Evolutionary conservation across 768 basidiomycete genomes (phyloP).

Genomic region (Pluteus cervinus): DNA sequence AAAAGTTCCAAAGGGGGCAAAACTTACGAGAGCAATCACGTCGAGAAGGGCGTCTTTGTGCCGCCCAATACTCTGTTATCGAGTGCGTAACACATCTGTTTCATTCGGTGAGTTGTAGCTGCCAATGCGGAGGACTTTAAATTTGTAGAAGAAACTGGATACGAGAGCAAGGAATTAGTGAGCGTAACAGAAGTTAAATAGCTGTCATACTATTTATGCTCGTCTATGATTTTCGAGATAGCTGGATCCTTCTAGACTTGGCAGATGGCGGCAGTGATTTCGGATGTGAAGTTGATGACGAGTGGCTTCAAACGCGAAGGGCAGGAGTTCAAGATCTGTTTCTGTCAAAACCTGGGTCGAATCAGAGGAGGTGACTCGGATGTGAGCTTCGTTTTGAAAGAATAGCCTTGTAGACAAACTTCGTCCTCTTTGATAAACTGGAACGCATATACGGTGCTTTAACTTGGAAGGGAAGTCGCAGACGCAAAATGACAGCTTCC

Average conservation of each 20-base stretch:
- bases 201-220: conserved; percentile 62
- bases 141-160: conserved; percentile 79
- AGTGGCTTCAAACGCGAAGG: conserved; percentile 38
- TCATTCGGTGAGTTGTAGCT: conserved; percentile 84
- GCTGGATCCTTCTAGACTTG: conserved; percentile 69
- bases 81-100: conserved; percentile 81
- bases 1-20: not conserved
- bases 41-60: conserved; percentile 76
- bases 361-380: conserved; percentile 44
- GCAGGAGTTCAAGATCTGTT: conserved; percentile 54
- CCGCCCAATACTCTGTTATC: conserved; percentile 88
- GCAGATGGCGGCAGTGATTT: conserved; percentile 63
- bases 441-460: conserved; percentile 22
- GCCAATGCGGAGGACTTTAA: conserved; percentile 80
- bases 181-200: not conserved
- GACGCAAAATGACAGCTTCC: not conserved
- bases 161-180: not conserved
- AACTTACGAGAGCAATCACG: conserved; percentile 59
- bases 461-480: not conserved
- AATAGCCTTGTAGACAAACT: conserved; percentile 80
- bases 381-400: too few relatives aligned
- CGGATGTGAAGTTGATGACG: conserved; percentile 44
- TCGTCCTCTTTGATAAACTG: conserved; percentile 74
- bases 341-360: conserved; percentile 39
- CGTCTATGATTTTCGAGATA: conserved; percentile 46